Base-by-base conservation (phyloP, 1,139 yeast species). In the Pichia cactophila region DNA sequence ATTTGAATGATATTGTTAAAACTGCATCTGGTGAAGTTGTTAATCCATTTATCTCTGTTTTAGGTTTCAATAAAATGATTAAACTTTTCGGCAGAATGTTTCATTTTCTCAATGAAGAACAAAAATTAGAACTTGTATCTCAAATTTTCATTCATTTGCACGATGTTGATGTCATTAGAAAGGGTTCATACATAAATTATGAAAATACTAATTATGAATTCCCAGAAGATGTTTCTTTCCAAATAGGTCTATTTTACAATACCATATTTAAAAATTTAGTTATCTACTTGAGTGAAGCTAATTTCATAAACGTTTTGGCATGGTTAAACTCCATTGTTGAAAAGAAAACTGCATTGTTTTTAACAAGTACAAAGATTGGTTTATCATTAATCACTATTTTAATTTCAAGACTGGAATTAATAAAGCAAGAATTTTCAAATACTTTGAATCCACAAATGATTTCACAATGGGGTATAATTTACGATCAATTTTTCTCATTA, bases 381-480 rank as follows among this genome's bases (percentile, higher is more conserved):
- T 78, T 89, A 60, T 85, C 96, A 4, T 73, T 90, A 53, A 77
- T 90, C 52, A 92, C 97, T 0, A 88, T 95, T 16, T 73, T 92
- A 58, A 81, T 90, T 54, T 87, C 97, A 6, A 81, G 97, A 61
- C 95, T 96, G 26, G 97, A 92, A 67, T 79, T 90, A 59, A 85
- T 89, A 61, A 85, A 86, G 64, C 97, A 95, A 63, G 96, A 89
- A 61, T 80, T 81, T 17, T 72, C 80, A 42, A 74, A 53, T 56
- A 51, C 51, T 20, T 63, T 56, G 66, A 70, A 72, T 17, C 70
- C 71, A 7, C 74, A 73, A 49, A 80, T 75, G 50, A 61, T 72
- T 17, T 64, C 74, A 2, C 76, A 81, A 58, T 90, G 97, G 97
- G 77, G 86, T 41, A 74, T 78, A 47, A 81, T 90, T 53, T 92